Base-by-base conservation (phyloP, 768 basidiomycete species). In the Lepiota venenata region DNA sequence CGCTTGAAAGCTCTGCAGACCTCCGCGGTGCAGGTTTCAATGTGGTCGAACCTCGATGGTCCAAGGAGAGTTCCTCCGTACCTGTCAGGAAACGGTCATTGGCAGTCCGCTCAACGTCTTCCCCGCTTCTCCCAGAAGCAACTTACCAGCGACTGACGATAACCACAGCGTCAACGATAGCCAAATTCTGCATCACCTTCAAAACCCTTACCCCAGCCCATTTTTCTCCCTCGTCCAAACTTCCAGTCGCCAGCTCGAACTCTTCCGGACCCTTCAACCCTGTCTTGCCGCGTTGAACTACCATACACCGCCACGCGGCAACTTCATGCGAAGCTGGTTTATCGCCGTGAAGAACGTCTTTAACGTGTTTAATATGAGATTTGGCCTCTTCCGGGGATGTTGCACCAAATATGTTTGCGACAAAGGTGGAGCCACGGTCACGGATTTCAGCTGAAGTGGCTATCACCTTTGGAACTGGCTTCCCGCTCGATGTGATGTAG, bases 51-150 rank as follows among this genome's bases (percentile, higher is more conserved):
- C 32, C 91, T 72, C 55, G 73, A 77, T 4, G 90, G 87, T 2
- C 91, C 91, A 3, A 93, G 74, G 72, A 91, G 71, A 6, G 78
- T 83, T n/a, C 91, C 91, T 0, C 90, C 91, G 60, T 83, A 91
- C 88, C 89, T 91, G 58, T 4, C 32, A 32, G 32, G 32, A 8
- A 32, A 32, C 32, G 16, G 15, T n/a, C 21, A 37, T 29, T 8
- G n/a, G 32, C 32, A 32, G 10, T 44, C 15, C 15, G 37, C 1
- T 4, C n/a, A 11, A 29, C 18, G 43, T 25, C n/a, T n/a, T 25
- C 5, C 25, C 20, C 8, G 20, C 7, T n/a, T n/a, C n/a, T n/a
- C 16, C 39, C 7, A 12, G 41, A 22, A 40, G 27, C 47, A 18
- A 54, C 68, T 63, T 65, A 91, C 88, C 91, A 89, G 54, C 91